Evolutionary conservation across 2,329 filamentous ascomycete species (phyloP).

Genomic region (Fonsecaea pedrosoi): DNA sequence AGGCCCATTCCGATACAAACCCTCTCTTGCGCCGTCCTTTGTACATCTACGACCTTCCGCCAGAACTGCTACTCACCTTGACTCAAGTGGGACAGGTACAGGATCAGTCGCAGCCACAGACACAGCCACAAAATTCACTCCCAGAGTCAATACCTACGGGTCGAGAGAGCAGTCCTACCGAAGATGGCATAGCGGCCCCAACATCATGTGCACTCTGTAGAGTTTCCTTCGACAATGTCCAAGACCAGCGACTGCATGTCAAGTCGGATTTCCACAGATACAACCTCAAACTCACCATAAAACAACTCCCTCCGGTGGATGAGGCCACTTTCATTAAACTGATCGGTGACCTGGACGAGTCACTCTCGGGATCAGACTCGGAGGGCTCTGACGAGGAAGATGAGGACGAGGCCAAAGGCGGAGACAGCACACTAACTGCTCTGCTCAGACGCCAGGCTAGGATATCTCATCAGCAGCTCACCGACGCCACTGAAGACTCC

Average conservation of each 20-base stretch:
- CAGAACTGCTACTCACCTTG: conserved; percentile 73
- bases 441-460: conserved; percentile 84
- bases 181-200: conserved; percentile 57
- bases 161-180: conserved; percentile 15
- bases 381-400: conserved; percentile 70
- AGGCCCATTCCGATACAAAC: conserved; percentile 27
- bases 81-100: conserved; percentile 49
- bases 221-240: conserved; percentile 71
- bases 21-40: conserved; percentile 56
- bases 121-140: conserved; percentile 33
- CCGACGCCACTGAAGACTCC: conserved; percentile 55
- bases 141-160: conserved; percentile 1
- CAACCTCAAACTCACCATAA: conserved; percentile 90
- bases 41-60: conserved; percentile 80
- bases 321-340: conserved; percentile 88
- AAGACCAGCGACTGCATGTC: conserved; percentile 84
- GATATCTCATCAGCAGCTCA: conserved; percentile 61
- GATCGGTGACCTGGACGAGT: conserved; percentile 86
- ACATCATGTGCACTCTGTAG: conserved; percentile 83
- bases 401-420: conserved; percentile 52
- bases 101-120: conserved; percentile 16
- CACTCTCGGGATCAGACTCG: conserved; percentile 78
- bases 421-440: conserved; percentile 74
- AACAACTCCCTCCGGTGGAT: conserved; percentile 72
- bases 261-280: conserved; percentile 92